Conservation (phyloP, 805 yeast species). For the Metschnikowia peoriensis region DNA sequence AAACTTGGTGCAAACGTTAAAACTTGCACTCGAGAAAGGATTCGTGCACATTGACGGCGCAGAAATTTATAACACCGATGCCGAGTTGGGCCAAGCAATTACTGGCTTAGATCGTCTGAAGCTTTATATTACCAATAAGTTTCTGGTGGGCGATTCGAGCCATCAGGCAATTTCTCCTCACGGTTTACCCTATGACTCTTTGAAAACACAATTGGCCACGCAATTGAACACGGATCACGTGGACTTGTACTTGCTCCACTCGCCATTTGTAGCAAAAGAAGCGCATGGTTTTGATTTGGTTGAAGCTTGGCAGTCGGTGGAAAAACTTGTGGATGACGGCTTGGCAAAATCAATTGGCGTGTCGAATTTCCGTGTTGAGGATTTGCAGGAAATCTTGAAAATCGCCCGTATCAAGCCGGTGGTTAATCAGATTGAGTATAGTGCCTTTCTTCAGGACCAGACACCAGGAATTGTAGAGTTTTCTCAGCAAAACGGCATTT, state of each 20-base stretch:
- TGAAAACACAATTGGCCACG: slow-evolving; percentile 36
- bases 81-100: slow-evolving; percentile 54
- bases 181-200: slow-evolving; percentile 39
- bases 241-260: slow-evolving; percentile 52
- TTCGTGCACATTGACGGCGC: slow-evolving; percentile 67
- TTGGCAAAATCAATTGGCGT: slow-evolving; percentile 59
- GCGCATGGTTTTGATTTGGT: slow-evolving; percentile 37
- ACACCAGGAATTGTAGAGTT: slow-evolving; percentile 33
- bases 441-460: slow-evolving; percentile 31
- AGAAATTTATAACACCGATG: slow-evolving; percentile 57
- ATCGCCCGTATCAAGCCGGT: slow-evolving; percentile 24
- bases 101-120: slow-evolving; percentile 41
- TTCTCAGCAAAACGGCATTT: slow-evolving; percentile 25
- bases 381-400: slow-evolving; percentile 43
- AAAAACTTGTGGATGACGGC: slow-evolving; percentile 50
- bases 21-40: slow-evolving; percentile 49
- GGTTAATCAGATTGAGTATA: slow-evolving; percentile 32
- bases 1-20: slow-evolving; percentile 43
- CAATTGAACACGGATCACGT: slow-evolving; percentile 43
- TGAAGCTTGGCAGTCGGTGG: slow-evolving; percentile 50
- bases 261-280: slow-evolving; percentile 37
- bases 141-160: slow-evolving; percentile 22
- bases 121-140: slow-evolving; percentile 62
- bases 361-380: slow-evolving; percentile 53
- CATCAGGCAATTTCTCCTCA: slow-evolving; percentile 8